Evolutionary conservation across 495 filamentous ascomycete genomes (phyloP), one percentile per base, ranked within the genome.

Genomic region (Aspergillus panamensis): DNA sequence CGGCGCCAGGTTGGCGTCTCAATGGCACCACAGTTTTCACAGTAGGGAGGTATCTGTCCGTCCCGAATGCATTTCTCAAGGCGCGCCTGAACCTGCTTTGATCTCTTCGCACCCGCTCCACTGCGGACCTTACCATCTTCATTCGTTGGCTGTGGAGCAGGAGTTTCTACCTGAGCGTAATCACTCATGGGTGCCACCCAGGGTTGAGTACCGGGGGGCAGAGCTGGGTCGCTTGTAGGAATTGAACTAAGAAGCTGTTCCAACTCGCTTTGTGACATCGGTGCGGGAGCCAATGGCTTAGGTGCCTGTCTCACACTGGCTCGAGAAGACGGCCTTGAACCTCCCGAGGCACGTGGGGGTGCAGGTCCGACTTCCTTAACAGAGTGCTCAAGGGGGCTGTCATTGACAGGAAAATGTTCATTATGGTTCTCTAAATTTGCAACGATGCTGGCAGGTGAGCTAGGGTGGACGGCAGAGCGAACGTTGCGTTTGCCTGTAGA

Each of bases 1-100:
- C 92, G 94, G 33, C 94, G 82, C 94, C 94, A 98, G 0, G 92
- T 96, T 0, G 93, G 89, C 1, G 94, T 98, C 65, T 96, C 89
- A 57, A 98, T 94, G 14, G 89, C 87, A 6, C 94, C 94, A 64
- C 94, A 98, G 66, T 97, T 94, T 53, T 83, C 82, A 68, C 94
- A 98, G 63, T 84, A 97, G 4, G 86, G 85, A 0, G 94, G 94
- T 69, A 88, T 82, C 57, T 90, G 77, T 2, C 93, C 93, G 51
- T 80, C 77, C 19, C 78, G 73, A 32, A 96, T 81, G 0, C 87
- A 84, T 40, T 73, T 75, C 47, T 91, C 84, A 9, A 95, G 72
- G 43, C 65, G 77, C 51, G 61, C 75, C 67, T 72, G 78, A 51
- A 71, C 77, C 62, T 73, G 76, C 44, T 66, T 71, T 21, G 67